Evolutionary conservation across 1,284 basidiomycete species (phyloP), one percentile per base, ranked within the genome.

Genomic region (Exobasidium rhododendri): DNA sequence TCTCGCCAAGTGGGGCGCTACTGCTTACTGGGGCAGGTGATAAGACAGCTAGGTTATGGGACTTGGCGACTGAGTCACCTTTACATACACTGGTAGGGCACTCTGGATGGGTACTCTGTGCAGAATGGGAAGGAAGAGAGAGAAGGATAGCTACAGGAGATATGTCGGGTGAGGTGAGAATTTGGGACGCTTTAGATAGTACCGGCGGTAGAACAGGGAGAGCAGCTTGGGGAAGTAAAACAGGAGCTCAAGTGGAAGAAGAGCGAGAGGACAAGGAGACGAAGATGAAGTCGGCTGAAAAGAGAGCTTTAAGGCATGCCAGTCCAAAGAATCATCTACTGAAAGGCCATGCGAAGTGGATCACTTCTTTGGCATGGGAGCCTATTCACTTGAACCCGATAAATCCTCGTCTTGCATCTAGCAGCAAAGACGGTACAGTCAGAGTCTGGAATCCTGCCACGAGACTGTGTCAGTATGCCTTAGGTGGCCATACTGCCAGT

Each of bases 1-100:
- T 97, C 79, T 96, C 92, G 3, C 94, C 94, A 0, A 94, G 93
- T 0, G 94, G 94, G 4, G 86, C 86, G 66, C 84, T 91, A 32
- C 88, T 97, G 11, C 93, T 93, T 2, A 99, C 96, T 0, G 94
- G 94, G 2, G 92, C 92, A 0, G 94, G 94, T 2, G 94, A 98
- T 79, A 91, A 91, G 53, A 92, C 90, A 50, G 92, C 90, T 13
- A 86, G 94, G 6, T 81, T 98, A 35, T 98, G 94, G 94, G 90
- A 98, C 81, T 85, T 98, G 61, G 86, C 90, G 74, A 94, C 91
- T 0, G 96, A 98, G 82, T 89, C 87, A 10, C 94, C 94, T 0
- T 90, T 91, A 55, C 89, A 92, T 79, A 89, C 88, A 7, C 84
- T 98, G 11, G 82, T 85, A 0, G 94, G 94, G 0, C 96, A 98